Evolutionary conservation across 139 green algal species (phyloP).

Genomic region (Dunaliella primolecta): DNA sequence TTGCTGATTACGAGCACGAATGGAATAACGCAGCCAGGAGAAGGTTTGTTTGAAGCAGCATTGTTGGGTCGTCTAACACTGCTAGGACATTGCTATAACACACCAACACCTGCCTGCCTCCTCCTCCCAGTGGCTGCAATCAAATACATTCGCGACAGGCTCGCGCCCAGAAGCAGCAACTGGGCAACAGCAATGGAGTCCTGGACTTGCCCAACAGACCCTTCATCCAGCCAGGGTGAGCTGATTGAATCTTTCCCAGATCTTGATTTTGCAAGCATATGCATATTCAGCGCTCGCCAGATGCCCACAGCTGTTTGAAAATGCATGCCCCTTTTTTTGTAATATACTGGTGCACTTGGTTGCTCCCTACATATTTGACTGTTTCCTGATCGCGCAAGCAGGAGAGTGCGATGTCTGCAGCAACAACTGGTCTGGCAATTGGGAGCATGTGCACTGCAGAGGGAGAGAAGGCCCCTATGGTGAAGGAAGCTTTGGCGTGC

Average conservation of each 20-base stretch:
- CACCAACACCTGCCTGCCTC: neutral
- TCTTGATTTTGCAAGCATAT: too few relatives aligned
- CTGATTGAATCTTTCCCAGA: too few relatives aligned
- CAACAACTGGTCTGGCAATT: slow-evolving; percentile 33
- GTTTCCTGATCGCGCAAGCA: too few relatives aligned
- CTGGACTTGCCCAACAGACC: slow-evolving; percentile 1
- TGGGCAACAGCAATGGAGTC: slow-evolving; percentile 3
- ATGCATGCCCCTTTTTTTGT: too few relatives aligned
- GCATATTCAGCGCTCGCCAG: too few relatives aligned
- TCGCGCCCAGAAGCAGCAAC: slow-evolving; percentile 8
- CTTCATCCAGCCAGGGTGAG: neutral
- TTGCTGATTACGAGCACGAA: too few relatives aligned
- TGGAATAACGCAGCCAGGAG: neutral
- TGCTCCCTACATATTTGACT: too few relatives aligned
- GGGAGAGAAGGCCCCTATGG: slow-evolving; percentile 29
- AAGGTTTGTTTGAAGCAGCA: neutral
- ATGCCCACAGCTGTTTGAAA: too few relatives aligned
- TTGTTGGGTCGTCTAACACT: neutral
- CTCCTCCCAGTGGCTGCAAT: slow-evolving; percentile 11
- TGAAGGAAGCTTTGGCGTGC: slow-evolving; percentile 29
- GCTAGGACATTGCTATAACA: neutral
- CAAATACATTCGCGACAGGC: slow-evolving; percentile 9
- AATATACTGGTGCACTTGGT: too few relatives aligned
- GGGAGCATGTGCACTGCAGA: slow-evolving; percentile 53
- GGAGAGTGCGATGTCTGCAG: slow-evolving; percentile 4